Percentiles rank a stretch among this genome's conserved stretches.
Evolutionary conservation across 2,329 filamentous ascomycete genomes (phyloP).

Genomic region (Beauveria sp.): DNA sequence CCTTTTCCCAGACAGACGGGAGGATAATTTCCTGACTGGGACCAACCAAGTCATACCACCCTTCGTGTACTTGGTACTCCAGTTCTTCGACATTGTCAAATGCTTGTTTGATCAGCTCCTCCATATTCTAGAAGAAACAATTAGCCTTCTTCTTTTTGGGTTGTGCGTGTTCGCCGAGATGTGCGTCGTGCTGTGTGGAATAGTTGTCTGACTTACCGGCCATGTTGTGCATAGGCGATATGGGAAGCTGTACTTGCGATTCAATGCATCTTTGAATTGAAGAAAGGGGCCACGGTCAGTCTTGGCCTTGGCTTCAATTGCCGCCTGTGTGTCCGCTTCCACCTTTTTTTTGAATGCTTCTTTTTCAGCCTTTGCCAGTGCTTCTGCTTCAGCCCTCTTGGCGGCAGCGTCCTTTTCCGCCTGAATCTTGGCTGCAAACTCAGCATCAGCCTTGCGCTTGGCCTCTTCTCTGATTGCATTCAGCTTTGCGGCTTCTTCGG

Average conservation of each 20-base stretch:
- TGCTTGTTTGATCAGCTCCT: conserved; percentile 76
- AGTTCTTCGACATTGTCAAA: conserved; percentile 73
- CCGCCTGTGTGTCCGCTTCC: conserved; percentile 45
- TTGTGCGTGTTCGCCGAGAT: too few relatives aligned
- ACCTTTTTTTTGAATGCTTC: conserved; percentile 38
- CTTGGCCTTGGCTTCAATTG: conserved; percentile 40
- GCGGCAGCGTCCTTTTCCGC: conserved; percentile 12
- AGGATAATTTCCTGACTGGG: conserved; percentile 78
- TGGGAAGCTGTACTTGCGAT: conserved; percentile 86
- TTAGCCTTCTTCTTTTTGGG: background rate
- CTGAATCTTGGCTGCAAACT: conserved; percentile 23
- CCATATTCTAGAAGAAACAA: conserved; percentile 59
- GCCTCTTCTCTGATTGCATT: conserved; percentile 32
- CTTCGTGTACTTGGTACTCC: conserved; percentile 66
- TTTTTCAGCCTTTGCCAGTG: conserved; percentile 27
- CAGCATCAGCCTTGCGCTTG: conserved; percentile 29
- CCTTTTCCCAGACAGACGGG: conserved; percentile 69
- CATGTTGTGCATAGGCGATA: conserved; percentile 79
- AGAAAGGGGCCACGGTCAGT: conserved; percentile 60
- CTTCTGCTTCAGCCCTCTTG: conserved; percentile 28
- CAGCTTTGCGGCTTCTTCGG: conserved; percentile 35
- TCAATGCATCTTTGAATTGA: conserved; percentile 85
- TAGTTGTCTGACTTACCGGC: conserved; percentile 49
- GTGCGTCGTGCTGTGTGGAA: background rate
- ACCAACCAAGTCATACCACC: conserved; percentile 73